Conservation (phyloP, 2,329 filamentous ascomycete genomes). For the Aspergillus calidoustus region DNA sequence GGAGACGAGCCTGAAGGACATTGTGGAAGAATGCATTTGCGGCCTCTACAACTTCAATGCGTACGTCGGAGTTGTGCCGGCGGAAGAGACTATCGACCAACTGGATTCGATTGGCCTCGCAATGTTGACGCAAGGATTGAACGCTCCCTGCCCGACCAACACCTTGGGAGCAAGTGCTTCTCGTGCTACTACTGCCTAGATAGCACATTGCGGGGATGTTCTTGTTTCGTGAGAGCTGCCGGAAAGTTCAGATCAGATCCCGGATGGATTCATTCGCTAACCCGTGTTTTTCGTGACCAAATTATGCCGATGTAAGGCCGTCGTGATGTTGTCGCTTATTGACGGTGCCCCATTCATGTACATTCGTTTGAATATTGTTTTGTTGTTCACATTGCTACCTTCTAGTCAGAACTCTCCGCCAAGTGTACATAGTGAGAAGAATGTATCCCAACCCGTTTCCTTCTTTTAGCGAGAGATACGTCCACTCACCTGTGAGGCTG, state of each 20-base stretch:
- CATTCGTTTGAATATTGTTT: background rate
- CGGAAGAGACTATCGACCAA: conserved; percentile 36
- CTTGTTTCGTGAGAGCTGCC: background rate
- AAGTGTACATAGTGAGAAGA: background rate
- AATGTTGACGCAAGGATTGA: conserved; percentile 35
- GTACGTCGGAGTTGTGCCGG: conserved; percentile 57
- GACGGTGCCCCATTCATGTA: background rate
- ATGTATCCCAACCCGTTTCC: background rate
- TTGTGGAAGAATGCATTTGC: conserved; percentile 54
- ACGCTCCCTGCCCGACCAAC: conserved; percentile 34
- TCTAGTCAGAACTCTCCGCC: background rate
- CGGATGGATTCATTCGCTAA: background rate
- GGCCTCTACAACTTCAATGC: conserved; percentile 63
- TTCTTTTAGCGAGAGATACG: background rate
- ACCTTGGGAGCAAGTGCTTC: conserved; percentile 24
- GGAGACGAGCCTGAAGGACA: conserved; percentile 56
- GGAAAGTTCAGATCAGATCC: background rate
- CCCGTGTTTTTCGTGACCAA: background rate
- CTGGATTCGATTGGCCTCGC: conserved; percentile 41
- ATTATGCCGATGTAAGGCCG: background rate
- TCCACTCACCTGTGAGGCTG: background rate
- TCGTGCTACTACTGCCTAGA: background rate
- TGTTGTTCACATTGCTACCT: background rate
- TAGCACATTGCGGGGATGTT: background rate
- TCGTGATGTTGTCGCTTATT: background rate